phyloP scores from a whole-genome alignment of 1,284 basidiomycete genomes.

The Marasmius sp. region DNA sequence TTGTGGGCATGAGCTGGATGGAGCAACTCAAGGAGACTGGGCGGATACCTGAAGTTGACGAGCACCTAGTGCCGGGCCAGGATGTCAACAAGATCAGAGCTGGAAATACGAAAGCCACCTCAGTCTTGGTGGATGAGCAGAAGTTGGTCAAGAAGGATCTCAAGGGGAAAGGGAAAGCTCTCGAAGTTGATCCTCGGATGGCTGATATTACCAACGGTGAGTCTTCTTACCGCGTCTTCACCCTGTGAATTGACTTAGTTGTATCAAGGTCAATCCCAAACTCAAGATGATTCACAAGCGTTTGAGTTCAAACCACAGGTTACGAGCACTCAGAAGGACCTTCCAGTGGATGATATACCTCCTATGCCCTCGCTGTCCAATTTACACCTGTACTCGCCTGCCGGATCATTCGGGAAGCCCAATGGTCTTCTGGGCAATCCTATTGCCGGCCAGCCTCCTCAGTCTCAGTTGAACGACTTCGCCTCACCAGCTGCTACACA shows the following conservation, averaged over 20 bases:
- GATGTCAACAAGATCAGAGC: conserved; percentile 16
- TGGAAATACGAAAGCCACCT: conserved; percentile 16
- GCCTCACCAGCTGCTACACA: not conserved
- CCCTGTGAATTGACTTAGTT: not conserved
- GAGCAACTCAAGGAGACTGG: conserved; percentile 49
- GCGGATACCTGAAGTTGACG: conserved; percentile 31
- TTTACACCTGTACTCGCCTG: not conserved
- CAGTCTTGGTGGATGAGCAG: not conserved
- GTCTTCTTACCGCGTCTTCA: conserved; percentile 5
- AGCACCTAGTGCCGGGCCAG: conserved; percentile 26
- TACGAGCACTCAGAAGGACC: conserved; percentile 1
- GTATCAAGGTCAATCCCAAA: not conserved
- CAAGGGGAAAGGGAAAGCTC: conserved; percentile 27
- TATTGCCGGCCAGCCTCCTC: not conserved
- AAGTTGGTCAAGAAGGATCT: conserved; percentile 25
- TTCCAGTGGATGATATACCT: not conserved
- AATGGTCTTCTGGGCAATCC: conserved; percentile 18
- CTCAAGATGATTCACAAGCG: conserved; percentile 6
- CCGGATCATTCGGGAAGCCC: conserved; percentile 21
- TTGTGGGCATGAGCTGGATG: conserved; percentile 66
- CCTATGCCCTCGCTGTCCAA: conserved; percentile 2
- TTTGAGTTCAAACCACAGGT: conserved; percentile 1
- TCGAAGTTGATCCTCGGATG: conserved; percentile 24
- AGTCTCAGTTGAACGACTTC: not conserved
- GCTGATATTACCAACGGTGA: conserved; percentile 40